Evolutionary conservation across 2,329 filamentous ascomycete genomes (phyloP).

Genomic region (Sporothrix dimorphospora): DNA sequence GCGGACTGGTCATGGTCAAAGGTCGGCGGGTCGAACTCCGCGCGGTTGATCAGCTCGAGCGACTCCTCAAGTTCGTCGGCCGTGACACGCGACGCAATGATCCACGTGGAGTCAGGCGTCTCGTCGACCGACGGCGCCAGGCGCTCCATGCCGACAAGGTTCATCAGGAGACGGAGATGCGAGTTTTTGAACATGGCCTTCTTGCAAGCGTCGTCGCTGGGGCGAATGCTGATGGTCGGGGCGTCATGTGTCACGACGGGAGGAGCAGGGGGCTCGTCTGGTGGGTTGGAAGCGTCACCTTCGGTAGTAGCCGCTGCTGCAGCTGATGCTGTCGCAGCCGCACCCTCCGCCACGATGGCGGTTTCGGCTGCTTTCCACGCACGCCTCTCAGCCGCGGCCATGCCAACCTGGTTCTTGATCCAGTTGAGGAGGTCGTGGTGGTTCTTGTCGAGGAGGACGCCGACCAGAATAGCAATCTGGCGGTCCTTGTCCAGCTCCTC

Average conservation of each 20-base stretch:
- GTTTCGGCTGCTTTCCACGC: slow-evolving; percentile 66
- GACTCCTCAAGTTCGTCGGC: slow-evolving; percentile 68
- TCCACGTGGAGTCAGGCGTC: slow-evolving; percentile 75
- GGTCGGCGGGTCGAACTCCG: slow-evolving; percentile 75
- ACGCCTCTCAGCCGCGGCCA: slow-evolving; percentile 71
- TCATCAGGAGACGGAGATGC: slow-evolving; percentile 83
- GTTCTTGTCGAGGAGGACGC: slow-evolving; percentile 77
- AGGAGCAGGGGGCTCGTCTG: slow-evolving; percentile 37
- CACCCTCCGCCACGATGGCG: slow-evolving; percentile 36
- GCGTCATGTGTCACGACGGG: slow-evolving; percentile 43
- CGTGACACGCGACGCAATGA: slow-evolving; percentile 68
- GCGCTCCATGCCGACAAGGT: slow-evolving; percentile 70
- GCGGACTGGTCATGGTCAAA: slow-evolving; percentile 77
- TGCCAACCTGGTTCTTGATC: slow-evolving; percentile 72
- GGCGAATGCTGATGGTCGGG: slow-evolving; percentile 60
- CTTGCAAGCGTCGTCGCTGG: slow-evolving; percentile 67
- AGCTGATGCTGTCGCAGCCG: slow-evolving; percentile 30
- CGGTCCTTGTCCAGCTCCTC: slow-evolving; percentile 64
- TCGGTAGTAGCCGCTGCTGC: slow-evolving; percentile 37
- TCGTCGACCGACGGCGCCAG: slow-evolving; percentile 62
- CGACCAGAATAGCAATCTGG: slow-evolving; percentile 79
- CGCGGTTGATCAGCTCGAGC: slow-evolving; percentile 73
- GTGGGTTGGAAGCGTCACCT: slow-evolving; percentile 10
- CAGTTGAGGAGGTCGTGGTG: slow-evolving; percentile 77
- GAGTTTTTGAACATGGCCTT: slow-evolving; percentile 86